phyloP scores from a whole-genome alignment of 2,329 filamentous ascomycete genomes.

The Ilyonectria destructans region DNA sequence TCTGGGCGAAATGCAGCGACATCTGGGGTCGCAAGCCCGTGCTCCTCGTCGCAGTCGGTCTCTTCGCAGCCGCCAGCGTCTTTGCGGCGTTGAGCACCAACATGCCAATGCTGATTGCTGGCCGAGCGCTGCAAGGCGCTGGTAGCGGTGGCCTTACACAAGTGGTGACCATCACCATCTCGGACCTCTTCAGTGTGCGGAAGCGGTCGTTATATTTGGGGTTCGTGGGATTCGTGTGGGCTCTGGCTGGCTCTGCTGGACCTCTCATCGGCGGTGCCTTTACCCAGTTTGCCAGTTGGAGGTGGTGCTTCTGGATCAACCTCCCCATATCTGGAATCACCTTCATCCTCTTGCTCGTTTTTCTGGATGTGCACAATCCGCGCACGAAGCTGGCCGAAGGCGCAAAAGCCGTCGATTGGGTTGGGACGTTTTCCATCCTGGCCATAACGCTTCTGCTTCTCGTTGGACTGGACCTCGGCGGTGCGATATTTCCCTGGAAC shows the following conservation, averaged over 20 bases:
- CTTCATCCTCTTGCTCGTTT: slow-evolving; percentile 69
- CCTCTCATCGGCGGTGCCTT: slow-evolving; percentile 50
- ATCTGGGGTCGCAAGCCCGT: slow-evolving; percentile 33
- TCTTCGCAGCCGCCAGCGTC: slow-evolving; percentile 18
- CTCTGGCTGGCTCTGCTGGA: slow-evolving; percentile 69
- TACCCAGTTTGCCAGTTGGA: slow-evolving; percentile 42
- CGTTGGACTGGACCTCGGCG: slow-evolving; percentile 27
- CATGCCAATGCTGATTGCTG: slow-evolving; percentile 26
- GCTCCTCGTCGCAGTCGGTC: slow-evolving; percentile 7
- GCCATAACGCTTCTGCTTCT: slow-evolving; percentile 24
- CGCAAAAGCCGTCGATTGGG: slow-evolving; percentile 25
- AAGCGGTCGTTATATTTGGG: slow-evolving; percentile 68
- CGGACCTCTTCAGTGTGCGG: slow-evolving; percentile 49
- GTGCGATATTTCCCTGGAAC: slow-evolving; percentile 25
- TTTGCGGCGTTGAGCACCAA: slow-evolving; percentile 15
- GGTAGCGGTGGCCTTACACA: slow-evolving; percentile 14
- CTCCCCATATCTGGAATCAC: slow-evolving; percentile 54
- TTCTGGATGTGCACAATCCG: slow-evolving; percentile 29
- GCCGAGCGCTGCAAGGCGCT: slow-evolving; percentile 22
- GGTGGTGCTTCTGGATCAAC: slow-evolving; percentile 55
- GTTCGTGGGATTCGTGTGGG: slow-evolving; percentile 76
- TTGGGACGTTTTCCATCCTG: slow-evolving; percentile 21
- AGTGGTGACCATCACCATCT: slow-evolving; percentile 25
- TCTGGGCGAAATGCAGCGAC: slow-evolving; percentile 27
- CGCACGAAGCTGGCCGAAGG: slow-evolving; percentile 19